phyloP scores from a whole-genome alignment of 495 filamentous ascomycete species.

The Schizothecium vesticola region DNA sequence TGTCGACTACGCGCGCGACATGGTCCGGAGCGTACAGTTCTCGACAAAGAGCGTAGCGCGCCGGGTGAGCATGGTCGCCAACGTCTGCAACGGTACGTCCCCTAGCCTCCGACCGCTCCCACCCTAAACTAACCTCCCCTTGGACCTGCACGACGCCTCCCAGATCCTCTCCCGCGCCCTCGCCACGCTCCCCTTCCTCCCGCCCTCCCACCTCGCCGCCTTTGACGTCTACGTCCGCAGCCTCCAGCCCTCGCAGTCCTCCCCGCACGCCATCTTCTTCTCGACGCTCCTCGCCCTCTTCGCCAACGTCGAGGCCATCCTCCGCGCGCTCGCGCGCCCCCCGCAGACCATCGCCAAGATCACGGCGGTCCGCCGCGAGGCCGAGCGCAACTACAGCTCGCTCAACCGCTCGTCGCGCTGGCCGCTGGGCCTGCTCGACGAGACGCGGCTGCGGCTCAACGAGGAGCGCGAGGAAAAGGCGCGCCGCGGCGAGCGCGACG shows the following conservation, averaged over 20 bases:
- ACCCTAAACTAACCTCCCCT: slow-evolving; percentile 19
- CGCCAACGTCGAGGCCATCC: slow-evolving; percentile 73
- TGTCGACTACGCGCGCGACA: slow-evolving; percentile 79
- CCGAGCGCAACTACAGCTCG: slow-evolving; percentile 69
- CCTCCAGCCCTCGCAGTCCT: slow-evolving; percentile 63
- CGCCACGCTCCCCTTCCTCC: slow-evolving; percentile 61
- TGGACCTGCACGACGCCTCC: slow-evolving; percentile 68
- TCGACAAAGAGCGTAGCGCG: slow-evolving; percentile 76
- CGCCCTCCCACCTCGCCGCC: slow-evolving; percentile 60
- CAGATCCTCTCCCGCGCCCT: slow-evolving; percentile 52
- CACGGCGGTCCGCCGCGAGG: slow-evolving; percentile 53
- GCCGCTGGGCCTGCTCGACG: slow-evolving; percentile 81
- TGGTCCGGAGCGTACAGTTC: slow-evolving; percentile 74
- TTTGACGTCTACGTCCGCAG: slow-evolving; percentile 65
- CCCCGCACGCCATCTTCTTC: slow-evolving; percentile 70
- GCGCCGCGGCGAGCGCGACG: slow-evolving; percentile 56
- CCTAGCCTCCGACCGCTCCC: not conserved
- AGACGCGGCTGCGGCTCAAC: slow-evolving; percentile 73
- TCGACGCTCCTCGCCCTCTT: slow-evolving; percentile 67
- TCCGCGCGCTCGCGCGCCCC: slow-evolving; percentile 75
- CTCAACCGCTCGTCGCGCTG: slow-evolving; percentile 67
- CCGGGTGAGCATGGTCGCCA: slow-evolving; percentile 54
- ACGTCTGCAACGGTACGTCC: slow-evolving; percentile 48
- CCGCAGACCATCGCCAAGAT: slow-evolving; percentile 70
- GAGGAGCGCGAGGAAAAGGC: slow-evolving; percentile 75